Percentiles rank a stretch among this genome's conserved stretches.
Evolutionary conservation across 1,284 basidiomycete genomes (phyloP).

Genomic region (Cystobasidium pallidum): DNA sequence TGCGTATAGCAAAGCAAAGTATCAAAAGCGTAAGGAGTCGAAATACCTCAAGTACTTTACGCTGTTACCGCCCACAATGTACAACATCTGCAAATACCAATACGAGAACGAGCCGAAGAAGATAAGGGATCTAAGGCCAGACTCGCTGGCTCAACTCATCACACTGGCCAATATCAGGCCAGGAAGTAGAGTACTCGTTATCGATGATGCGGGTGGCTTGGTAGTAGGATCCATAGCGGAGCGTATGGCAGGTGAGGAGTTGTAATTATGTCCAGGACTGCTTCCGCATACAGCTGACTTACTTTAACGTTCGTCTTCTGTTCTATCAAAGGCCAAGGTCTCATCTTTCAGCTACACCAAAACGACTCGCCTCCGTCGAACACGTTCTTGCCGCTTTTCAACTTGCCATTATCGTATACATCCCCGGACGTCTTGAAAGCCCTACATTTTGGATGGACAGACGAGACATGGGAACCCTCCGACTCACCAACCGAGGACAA

Average conservation of each 20-base stretch:
- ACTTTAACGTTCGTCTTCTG: background rate
- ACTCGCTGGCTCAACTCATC: conserved; percentile 85
- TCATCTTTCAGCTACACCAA: conserved; percentile 82
- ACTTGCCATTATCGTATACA: conserved; percentile 68
- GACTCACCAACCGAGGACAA: conserved; percentile 53
- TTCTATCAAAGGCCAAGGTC: conserved; percentile 68
- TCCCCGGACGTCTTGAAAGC: conserved; percentile 66
- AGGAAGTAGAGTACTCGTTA: conserved; percentile 81
- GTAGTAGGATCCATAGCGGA: conserved; percentile 82
- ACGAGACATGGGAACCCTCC: conserved; percentile 74
- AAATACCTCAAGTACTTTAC: conserved; percentile 90
- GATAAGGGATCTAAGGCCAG: conserved; percentile 81
- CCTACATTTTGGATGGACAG: conserved; percentile 89
- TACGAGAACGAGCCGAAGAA: conserved; percentile 71
- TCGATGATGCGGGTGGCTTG: conserved; percentile 92
- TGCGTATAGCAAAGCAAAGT: conserved; percentile 96
- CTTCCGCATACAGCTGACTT: background rate
- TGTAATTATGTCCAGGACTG: background rate
- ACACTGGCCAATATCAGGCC: conserved; percentile 81
- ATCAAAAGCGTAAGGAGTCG: conserved; percentile 88
- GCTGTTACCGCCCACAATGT: conserved; percentile 82
- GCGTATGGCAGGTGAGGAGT: conserved; percentile 72
- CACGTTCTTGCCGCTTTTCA: conserved; percentile 81
- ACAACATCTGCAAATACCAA: conserved; percentile 89
- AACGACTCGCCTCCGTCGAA: conserved; percentile 87